phyloP scores from a whole-genome alignment of 164 flowering plant species.

The Vitis riparia region DNA sequence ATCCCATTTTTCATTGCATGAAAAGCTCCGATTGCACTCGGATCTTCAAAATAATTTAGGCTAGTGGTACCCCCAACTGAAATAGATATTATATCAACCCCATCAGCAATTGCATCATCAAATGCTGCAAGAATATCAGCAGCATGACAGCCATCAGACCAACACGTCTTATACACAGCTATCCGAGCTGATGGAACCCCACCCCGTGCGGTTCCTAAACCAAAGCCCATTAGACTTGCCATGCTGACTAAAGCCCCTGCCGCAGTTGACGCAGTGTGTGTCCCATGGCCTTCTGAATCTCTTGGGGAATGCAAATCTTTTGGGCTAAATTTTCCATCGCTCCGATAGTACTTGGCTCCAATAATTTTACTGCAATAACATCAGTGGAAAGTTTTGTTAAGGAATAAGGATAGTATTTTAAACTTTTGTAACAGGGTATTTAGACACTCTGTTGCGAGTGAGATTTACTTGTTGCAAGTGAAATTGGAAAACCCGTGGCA shows the following conservation, averaged over 20 bases:
- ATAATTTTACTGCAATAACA: slow-evolving; percentile 38
- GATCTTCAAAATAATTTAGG: slow-evolving; percentile 24
- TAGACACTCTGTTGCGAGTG: too few relatives aligned
- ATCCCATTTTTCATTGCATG: slow-evolving; percentile 39
- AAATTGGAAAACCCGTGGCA: slow-evolving; percentile 39
- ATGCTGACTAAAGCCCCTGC: slow-evolving; percentile 37
- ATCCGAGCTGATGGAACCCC: slow-evolving; percentile 56
- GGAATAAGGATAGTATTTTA: too few relatives aligned
- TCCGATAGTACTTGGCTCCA: slow-evolving; percentile 40
- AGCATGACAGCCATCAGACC: slow-evolving; percentile 24
- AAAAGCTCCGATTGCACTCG: slow-evolving; percentile 36
- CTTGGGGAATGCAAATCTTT: slow-evolving; percentile 21
- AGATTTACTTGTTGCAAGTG: slow-evolving; percentile 65
- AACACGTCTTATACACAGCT: slow-evolving; percentile 51
- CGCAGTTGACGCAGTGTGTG: slow-evolving; percentile 53
- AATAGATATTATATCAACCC: slow-evolving; percentile 44
- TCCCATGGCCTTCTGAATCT: slow-evolving; percentile 52
- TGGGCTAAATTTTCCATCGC: neutral
- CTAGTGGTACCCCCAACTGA: slow-evolving; percentile 40
- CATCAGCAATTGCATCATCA: slow-evolving; percentile 55
- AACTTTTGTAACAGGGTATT: too few relatives aligned
- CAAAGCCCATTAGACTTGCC: slow-evolving; percentile 40
- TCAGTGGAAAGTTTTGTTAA: too few relatives aligned
- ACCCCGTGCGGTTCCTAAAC: slow-evolving; percentile 49
- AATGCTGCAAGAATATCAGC: slow-evolving; percentile 46